Percentiles rank a stretch among this genome's conserved stretches.
These are phyloP conservation scores for Metschnikowia lachancei DNA, from an alignment of 805 yeast genomes.

Conservation along the genomic window DNA sequence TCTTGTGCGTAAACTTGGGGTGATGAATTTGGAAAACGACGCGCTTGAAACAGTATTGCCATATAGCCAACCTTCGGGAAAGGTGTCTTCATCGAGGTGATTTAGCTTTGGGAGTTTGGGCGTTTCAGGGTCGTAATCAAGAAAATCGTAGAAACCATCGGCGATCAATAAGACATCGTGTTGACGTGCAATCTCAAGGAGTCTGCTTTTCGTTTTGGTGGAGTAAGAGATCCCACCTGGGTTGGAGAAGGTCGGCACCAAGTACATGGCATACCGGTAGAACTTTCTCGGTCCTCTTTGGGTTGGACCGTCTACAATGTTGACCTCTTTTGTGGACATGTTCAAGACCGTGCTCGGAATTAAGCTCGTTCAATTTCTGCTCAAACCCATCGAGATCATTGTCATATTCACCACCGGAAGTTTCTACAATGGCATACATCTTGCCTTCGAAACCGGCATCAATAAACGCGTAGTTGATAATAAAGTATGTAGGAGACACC, in stretches of 20 bases:
- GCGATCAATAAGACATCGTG: slow-evolving; percentile 72
- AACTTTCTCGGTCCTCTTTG: slow-evolving; percentile 49
- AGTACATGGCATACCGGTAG: slow-evolving; percentile 69
- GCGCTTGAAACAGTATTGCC: slow-evolving; percentile 82
- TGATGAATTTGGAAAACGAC: slow-evolving; percentile 77
- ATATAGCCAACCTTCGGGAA: slow-evolving; percentile 31
- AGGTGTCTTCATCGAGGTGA: slow-evolving; percentile 61
- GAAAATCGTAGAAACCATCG: slow-evolving; percentile 85
- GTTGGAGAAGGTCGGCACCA: slow-evolving; percentile 82
- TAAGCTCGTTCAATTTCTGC: slow-evolving; percentile 41
- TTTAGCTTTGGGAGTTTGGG: slow-evolving; percentile 50
- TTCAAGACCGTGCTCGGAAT: slow-evolving; percentile 24
- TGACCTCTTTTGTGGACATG: slow-evolving; percentile 27
- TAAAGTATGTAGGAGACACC: slow-evolving; percentile 79
- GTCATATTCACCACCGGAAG: slow-evolving; percentile 44
- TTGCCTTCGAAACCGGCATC: slow-evolving; percentile 78
- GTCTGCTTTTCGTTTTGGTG: slow-evolving; percentile 46
- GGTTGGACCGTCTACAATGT: slow-evolving; percentile 39
- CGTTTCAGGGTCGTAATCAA: slow-evolving; percentile 45
- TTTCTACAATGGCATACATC: slow-evolving; percentile 66
- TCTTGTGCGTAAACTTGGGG: slow-evolving; percentile 87
- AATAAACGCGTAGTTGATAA: slow-evolving; percentile 69
- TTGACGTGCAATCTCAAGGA: slow-evolving; percentile 70
- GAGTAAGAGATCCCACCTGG: slow-evolving; percentile 76
- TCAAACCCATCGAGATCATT: slow-evolving; percentile 55